Conservation (phyloP, 169 alveolate species). For the Toxoplasma gondii region DNA sequence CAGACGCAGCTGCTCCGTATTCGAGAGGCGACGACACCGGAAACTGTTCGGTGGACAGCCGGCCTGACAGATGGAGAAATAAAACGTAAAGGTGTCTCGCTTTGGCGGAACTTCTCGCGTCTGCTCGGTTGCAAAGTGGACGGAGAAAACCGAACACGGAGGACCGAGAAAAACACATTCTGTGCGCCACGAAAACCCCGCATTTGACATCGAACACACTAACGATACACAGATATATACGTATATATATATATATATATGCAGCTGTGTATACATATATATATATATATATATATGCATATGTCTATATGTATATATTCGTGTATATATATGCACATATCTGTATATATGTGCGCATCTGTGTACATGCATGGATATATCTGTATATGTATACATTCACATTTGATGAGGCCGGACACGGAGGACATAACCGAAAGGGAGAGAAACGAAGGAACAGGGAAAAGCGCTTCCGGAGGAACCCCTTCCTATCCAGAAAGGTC, state of each 20-base stretch:
- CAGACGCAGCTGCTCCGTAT: background rate
- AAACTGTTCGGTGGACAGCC: background rate
- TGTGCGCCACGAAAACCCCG: too few species aligned
- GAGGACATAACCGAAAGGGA: too few species aligned
- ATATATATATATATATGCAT: background rate
- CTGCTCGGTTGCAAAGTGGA: background rate
- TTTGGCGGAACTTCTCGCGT: background rate
- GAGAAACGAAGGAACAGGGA: too few species aligned
- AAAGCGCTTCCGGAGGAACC: too few species aligned
- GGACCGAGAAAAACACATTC: background rate
- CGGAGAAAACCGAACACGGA: background rate
- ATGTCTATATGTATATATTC: background rate
- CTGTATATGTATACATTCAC: too few species aligned
- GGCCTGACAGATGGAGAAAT: background rate
- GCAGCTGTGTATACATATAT: background rate
- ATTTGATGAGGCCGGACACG: too few species aligned
- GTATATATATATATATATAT: background rate
- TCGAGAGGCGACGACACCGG: background rate
- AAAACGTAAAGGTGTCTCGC: background rate
- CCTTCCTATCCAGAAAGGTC: too few species aligned
- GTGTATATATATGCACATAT: background rate
- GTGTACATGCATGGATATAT: background rate
- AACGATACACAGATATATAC: background rate
- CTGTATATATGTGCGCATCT: background rate
- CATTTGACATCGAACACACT: too few species aligned